Evolutionary conservation across 306 rosid species (phyloP), one percentile per base, ranked within the genome.

Genomic region (Cicer judaicum): DNA sequence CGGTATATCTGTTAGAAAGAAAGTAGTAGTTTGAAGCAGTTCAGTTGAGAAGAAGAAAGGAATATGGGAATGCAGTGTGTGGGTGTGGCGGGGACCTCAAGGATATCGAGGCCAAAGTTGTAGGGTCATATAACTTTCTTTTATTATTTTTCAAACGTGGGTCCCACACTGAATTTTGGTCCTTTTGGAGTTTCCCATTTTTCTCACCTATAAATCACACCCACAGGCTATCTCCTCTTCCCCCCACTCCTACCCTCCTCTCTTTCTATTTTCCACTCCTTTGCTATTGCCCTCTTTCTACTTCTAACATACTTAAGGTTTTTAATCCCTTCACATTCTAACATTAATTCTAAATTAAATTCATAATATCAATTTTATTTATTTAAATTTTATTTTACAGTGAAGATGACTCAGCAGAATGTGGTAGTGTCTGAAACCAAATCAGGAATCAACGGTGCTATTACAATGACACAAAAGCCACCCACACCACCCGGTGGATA

Each of bases 391-490:
- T 73, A 74, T 16, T 16, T 16, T 16, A 16, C 85, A 83, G 88
- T 11, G 70, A 79, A 43, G 38, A 76, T 94, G 99, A 91, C 97
- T 46, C 92, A 87, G 73, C 91, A 87, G 82, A 91, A 91, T 90
- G 92, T 88, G 82, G 40, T 82, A 21, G 74, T 85, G 63, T 56
- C 89, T 5, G 87, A 88, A 1, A 5, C 83, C 0, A 79, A 88
- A 73, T 53, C 88, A 0, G 80, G 82, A 40, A 77, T 87, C 69
- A 80, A 83, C 79, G 29, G 70, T 84, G 79, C 85, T 18, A 55
- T 79, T 11, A 47, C 82, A 4, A 76, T 81, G 0, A 71, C 84
- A 0, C 90, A 84, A 8, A 92, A 89, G 82, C 93, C 90, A 0
- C 90, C 90, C 0, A 46, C 84, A 7, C 76, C 76, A 0, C 89